Percentiles rank a stretch among this genome's conserved stretches.
phyloP scores from a whole-genome alignment of 148 eudicot species.

The Cornus suecica region DNA sequence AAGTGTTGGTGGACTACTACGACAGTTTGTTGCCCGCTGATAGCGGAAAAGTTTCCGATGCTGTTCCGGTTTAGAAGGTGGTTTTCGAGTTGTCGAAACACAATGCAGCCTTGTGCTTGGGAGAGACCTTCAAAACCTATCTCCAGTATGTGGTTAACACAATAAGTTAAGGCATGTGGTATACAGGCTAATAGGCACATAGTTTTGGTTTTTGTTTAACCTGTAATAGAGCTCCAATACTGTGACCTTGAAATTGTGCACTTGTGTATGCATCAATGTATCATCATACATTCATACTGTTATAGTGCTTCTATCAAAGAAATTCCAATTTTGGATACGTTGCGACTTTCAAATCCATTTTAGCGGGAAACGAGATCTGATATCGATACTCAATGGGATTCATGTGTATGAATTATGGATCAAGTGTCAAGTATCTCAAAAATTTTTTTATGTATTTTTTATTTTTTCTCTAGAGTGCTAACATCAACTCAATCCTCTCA shows the following conservation, averaged over 20 bases:
- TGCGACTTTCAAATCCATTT: background rate
- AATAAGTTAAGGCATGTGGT: background rate
- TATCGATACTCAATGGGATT: too few species aligned
- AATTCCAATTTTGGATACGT: background rate
- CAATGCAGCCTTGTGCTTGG: slow-evolving; percentile 3
- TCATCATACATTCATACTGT: too few species aligned
- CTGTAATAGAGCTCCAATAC: background rate
- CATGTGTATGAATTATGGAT: too few species aligned
- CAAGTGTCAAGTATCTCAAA: too few species aligned
- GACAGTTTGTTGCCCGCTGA: slow-evolving; percentile 40
- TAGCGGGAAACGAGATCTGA: too few species aligned
- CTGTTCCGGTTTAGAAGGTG: slow-evolving; percentile 36
- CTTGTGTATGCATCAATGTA: background rate
- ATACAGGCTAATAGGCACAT: background rate
- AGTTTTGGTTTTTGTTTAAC: too few species aligned
- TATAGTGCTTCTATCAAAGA: background rate
- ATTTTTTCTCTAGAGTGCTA: too few species aligned
- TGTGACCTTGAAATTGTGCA: background rate
- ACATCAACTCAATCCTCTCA: too few species aligned
- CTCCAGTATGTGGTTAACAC: background rate
- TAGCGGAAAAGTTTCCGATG: slow-evolving; percentile 46
- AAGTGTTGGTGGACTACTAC: slow-evolving; percentile 68
- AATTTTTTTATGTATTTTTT: too few species aligned
- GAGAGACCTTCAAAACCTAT: slow-evolving; percentile 9
- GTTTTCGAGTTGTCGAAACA: background rate